Evolutionary conservation across 2,329 filamentous ascomycete genomes (phyloP).

Genomic region (Phaeosphaeriaceae sp.): DNA sequence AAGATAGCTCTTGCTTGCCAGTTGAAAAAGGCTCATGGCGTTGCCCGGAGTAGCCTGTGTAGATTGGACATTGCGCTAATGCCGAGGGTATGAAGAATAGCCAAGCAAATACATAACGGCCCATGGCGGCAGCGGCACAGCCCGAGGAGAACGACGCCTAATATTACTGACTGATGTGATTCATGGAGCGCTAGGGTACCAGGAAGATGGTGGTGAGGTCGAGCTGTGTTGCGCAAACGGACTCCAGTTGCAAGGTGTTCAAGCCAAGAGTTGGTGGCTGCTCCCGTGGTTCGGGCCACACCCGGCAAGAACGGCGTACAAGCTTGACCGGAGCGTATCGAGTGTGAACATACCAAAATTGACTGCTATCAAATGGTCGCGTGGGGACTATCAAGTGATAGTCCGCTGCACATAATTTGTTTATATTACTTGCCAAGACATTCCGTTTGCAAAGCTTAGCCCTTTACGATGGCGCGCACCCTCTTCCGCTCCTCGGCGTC

Average conservation of each 20-base stretch:
- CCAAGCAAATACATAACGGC: constrained; percentile 15
- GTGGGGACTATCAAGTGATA: not conserved
- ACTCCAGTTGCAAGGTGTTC: constrained; percentile 1
- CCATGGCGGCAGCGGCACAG: constrained; percentile 3
- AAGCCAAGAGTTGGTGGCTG: constrained; percentile 13
- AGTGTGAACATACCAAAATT: not conserved
- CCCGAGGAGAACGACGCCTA: not conserved
- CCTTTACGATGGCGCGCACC: constrained; percentile 71
- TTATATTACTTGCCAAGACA: constrained; percentile 28
- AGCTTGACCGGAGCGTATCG: not conserved
- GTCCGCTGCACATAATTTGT: constrained; percentile 8
- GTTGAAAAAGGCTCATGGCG: constrained; percentile 52
- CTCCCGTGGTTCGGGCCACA: not conserved
- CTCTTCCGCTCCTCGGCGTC: constrained; percentile 75
- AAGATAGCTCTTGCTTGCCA: constrained; percentile 53
- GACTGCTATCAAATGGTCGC: not conserved
- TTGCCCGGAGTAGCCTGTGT: constrained; percentile 48
- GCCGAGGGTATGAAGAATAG: constrained; percentile 20
- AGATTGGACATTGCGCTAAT: constrained; percentile 51
- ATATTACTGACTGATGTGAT: not conserved
- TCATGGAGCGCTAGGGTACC: not conserved
- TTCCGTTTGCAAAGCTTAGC: constrained; percentile 8
- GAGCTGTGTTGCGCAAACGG: not conserved
- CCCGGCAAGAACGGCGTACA: constrained; percentile 1
- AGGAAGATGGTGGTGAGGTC: not conserved